phyloP scores from a whole-genome alignment of 148 eudicot genomes.

The Cornus suecica region DNA sequence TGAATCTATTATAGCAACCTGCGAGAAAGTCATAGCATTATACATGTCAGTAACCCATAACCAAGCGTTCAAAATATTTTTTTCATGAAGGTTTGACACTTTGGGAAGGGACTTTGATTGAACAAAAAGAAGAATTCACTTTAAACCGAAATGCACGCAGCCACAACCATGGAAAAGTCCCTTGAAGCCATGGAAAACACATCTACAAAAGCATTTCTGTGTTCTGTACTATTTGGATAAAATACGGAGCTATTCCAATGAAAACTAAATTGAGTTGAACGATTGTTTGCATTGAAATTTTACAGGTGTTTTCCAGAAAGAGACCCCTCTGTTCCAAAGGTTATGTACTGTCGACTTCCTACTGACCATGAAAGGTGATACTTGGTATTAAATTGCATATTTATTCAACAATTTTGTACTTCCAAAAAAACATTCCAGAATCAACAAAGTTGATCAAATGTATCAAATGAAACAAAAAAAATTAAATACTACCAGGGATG shows the following conservation, averaged over 20 bases:
- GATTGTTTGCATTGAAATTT: not conserved
- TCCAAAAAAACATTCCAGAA: no score
- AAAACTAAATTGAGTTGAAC: not conserved
- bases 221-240: no score
- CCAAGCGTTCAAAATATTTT: no score
- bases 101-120: no score
- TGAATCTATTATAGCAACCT: no score
- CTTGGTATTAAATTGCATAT: not conserved
- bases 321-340: not conserved
- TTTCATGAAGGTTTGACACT: no score
- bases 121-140: no score
- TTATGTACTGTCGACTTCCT: not conserved
- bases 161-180: not conserved
- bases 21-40: no score
- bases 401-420: not conserved
- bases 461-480: not conserved
- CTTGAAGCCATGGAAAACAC: conserved; percentile 6
- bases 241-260: no score
- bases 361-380: not conserved
- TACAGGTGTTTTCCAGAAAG: not conserved
- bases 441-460: not conserved
- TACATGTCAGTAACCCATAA: no score
- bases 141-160: no score
- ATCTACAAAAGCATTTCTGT: not conserved
- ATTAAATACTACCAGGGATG: not conserved